Percentiles rank a stretch among this genome's conserved stretches.
Conservation (phyloP, 495 filamentous ascomycete genomes). For the Penicillium roqueforti region DNA sequence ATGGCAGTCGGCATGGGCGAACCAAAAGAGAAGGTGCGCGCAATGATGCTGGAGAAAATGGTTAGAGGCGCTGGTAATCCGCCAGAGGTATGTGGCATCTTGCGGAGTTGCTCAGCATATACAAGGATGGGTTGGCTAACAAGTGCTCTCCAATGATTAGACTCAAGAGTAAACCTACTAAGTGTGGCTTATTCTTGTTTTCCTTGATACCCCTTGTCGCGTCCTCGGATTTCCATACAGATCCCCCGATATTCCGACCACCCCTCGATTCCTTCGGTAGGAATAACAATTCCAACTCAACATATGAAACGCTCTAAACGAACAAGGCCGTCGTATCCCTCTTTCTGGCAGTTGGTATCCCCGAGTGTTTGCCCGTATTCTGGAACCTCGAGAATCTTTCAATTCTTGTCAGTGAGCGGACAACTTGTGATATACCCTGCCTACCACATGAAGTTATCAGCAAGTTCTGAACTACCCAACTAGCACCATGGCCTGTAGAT, state of each 20-base stretch:
- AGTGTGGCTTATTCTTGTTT: neutral
- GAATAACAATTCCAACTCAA: neutral
- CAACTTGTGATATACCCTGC: neutral
- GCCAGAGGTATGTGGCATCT: constrained; percentile 50
- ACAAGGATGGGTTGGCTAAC: constrained; percentile 7
- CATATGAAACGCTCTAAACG: neutral
- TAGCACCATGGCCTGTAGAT: neutral
- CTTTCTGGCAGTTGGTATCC: neutral
- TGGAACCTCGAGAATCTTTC: neutral
- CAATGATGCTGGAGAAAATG: constrained; percentile 85
- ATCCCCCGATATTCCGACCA: neutral
- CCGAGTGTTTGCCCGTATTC: neutral
- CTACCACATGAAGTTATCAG: neutral
- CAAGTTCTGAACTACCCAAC: neutral
- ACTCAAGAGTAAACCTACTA: constrained; percentile 19
- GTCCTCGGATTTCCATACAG: neutral
- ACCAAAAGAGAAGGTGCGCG: constrained; percentile 72
- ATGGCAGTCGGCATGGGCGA: constrained; percentile 86
- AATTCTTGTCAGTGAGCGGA: neutral
- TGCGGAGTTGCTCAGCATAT: neutral
- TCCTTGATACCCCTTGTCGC: neutral
- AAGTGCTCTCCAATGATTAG: constrained; percentile 10
- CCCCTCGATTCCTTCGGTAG: neutral
- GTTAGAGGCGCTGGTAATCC: constrained; percentile 84
- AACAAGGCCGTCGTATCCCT: neutral